Evolutionary conservation across 2,329 filamentous ascomycete genomes (phyloP).

Genomic region (Talaromyces verruculosus): DNA sequence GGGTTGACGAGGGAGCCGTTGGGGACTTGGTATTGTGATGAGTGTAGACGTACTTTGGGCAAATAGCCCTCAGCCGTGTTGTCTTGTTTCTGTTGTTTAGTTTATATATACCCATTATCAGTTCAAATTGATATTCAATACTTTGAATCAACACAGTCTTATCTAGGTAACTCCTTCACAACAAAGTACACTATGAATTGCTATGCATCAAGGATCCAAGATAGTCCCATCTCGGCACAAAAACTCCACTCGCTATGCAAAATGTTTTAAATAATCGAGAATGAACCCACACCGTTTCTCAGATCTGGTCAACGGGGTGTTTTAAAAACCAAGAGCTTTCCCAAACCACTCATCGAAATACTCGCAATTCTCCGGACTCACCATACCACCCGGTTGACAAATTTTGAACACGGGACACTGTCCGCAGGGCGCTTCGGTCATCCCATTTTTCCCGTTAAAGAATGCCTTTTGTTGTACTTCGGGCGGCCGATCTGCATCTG

Average conservation of each 20-base stretch:
- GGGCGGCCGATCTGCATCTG: conserved; percentile 22
- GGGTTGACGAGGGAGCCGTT: conserved; percentile 60
- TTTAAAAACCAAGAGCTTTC: conserved; percentile 40
- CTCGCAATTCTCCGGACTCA: conserved; percentile 84
- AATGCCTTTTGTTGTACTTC: conserved; percentile 30
- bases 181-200: neutral
- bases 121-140: neutral
- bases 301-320: neutral
- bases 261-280: neutral
- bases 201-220: conserved; percentile 4
- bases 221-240: conserved; percentile 4
- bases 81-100: neutral
- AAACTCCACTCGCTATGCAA: conserved; percentile 14
- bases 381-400: conserved; percentile 85
- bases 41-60: conserved; percentile 48
- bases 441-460: conserved; percentile 63
- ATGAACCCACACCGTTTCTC: neutral
- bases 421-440: conserved; percentile 87
- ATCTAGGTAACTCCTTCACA: conserved; percentile 1
- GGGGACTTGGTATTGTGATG: conserved; percentile 58
- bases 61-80: conserved; percentile 27
- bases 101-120: conserved; percentile 1
- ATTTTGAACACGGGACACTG: conserved; percentile 90
- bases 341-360: conserved; percentile 86
- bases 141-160: neutral